Evolutionary conservation across 2,329 filamentous ascomycete species (phyloP), one percentile per base, ranked within the genome.

Genomic region (Fusarium chlamydosporum): DNA sequence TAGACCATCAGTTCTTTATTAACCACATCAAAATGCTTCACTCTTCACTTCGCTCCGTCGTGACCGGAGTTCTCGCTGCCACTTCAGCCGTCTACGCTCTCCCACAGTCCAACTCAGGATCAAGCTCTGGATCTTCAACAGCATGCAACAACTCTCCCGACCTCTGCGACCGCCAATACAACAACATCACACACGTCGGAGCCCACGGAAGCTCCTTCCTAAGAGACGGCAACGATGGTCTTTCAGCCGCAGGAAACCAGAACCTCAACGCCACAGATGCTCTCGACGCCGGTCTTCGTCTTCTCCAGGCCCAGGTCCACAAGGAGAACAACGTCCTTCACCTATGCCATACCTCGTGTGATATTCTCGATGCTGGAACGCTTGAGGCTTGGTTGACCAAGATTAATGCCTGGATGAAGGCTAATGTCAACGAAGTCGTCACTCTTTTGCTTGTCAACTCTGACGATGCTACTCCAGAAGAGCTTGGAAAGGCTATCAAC

Each of bases 121-220:
- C 74, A 16, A 61, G 67, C 29, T 61, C 65, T 7, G 58, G 61
- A 20, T 59, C 63, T 7, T 71, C 75, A 23, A 74, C 73, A 16
- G 88, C 89, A 33, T 96, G 93, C 86, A 96, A 96, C 81, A 95
- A 95, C 83, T 93, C 91, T 1, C 91, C 92, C 0, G 81, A 84
- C 42, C 86, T 96, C 40, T 96, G 93, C 82, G 82, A 81, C 65
- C 88, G 87, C 67, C 81, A 86, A 18, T 96, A 96, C 82, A 89
- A 88, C 80, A 88, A 91, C 70, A 86, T 96, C 72, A 94, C 92
- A 4, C 86, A 94, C 77, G 87, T 95, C 74, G 92, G 92, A 23
- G 91, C 91, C 18, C 92, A 94, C 80, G 86, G 94, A 79, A 89
- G 87, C 64, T 84, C 91, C 12, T 94, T 94, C 76, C 78, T 94